Evolutionary conservation across 1,139 yeast species (phyloP).

Genomic region (Kodamaea fungicola): DNA sequence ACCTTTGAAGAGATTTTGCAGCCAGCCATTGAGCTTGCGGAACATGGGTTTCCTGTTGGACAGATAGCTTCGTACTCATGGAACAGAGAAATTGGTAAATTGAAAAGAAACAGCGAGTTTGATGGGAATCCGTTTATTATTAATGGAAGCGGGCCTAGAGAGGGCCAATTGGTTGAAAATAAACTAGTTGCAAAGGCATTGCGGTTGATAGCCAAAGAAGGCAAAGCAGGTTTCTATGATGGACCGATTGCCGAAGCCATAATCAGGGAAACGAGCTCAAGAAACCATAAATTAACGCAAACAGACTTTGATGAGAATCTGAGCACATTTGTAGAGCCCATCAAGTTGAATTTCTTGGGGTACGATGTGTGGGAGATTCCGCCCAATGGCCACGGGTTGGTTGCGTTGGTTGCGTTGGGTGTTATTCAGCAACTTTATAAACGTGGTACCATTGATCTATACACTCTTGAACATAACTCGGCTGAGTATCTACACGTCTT

Average conservation of each 20-base stretch:
- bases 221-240: slow-evolving; percentile 64
- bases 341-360: slow-evolving; percentile 45
- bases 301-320: slow-evolving; percentile 57
- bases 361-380: slow-evolving; percentile 68
- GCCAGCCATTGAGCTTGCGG: slow-evolving; percentile 73
- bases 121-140: slow-evolving; percentile 36
- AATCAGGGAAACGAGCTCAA: slow-evolving; percentile 45
- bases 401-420: slow-evolving; percentile 68
- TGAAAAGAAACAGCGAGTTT: slow-evolving; percentile 34
- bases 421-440: slow-evolving; percentile 55
- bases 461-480: slow-evolving; percentile 59
- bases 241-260: slow-evolving; percentile 69
- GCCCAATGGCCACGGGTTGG: slow-evolving; percentile 79
- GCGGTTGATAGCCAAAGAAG: slow-evolving; percentile 49
- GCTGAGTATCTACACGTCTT: slow-evolving; percentile 66
- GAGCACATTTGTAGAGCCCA: slow-evolving; percentile 62
- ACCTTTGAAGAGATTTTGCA: slow-evolving; percentile 54
- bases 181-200: slow-evolving; percentile 52
- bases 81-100: slow-evolving; percentile 35
- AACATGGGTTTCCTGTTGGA: slow-evolving; percentile 63
- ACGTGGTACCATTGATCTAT: slow-evolving; percentile 42
- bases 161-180: slow-evolving; percentile 61
- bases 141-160: slow-evolving; percentile 42
- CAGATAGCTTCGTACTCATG: slow-evolving; percentile 57
- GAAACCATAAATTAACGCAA: slow-evolving; percentile 54